These are phyloP conservation scores for Eutrema japonicum DNA, from an alignment of 345 rosid genomes.

Conservation along the genomic window DNA sequence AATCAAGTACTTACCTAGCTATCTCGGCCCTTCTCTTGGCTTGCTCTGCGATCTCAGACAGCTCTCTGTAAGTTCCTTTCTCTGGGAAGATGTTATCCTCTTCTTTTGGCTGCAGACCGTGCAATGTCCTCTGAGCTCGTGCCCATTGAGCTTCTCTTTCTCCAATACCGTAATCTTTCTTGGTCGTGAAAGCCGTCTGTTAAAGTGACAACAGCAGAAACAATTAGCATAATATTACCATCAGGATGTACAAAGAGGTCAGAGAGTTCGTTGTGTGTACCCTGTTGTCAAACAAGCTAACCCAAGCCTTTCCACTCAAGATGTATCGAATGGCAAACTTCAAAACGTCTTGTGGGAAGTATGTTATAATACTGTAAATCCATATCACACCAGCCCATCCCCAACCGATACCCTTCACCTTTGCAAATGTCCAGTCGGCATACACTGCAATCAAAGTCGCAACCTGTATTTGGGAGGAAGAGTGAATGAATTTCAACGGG, in stretches of 20 bases:
- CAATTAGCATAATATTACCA: constrained; percentile 15
- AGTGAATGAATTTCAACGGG: constrained; percentile 9
- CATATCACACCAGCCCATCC: constrained; percentile 84
- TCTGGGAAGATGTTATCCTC: constrained; percentile 55
- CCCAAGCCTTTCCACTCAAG: constrained; percentile 92
- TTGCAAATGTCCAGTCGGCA: constrained; percentile 60
- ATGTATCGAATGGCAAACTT: constrained; percentile 87
- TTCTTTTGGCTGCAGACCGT: constrained; percentile 84
- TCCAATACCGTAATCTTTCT: constrained; percentile 84
- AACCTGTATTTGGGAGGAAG: constrained; percentile 48
- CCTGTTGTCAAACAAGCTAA: constrained; percentile 78
- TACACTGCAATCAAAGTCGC: constrained; percentile 66
- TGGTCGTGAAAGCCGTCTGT: constrained; percentile 90
- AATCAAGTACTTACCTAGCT: constrained; percentile 64
- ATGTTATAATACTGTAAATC: constrained; percentile 78
- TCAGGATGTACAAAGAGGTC: not conserved
- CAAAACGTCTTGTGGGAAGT: constrained; percentile 76
- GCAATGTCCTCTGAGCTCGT: constrained; percentile 76
- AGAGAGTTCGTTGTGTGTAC: constrained; percentile 44
- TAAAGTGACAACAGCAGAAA: constrained; percentile 23
- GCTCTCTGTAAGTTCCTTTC: constrained; percentile 73
- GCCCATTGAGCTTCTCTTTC: constrained; percentile 99
- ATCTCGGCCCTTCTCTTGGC: constrained; percentile 97
- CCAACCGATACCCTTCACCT: constrained; percentile 60
- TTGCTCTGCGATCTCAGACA: constrained; percentile 97